These are phyloP conservation scores for Dillenia turbinata DNA, from an alignment of 164 flowering plant genomes.

Conservation along the genomic window DNA sequence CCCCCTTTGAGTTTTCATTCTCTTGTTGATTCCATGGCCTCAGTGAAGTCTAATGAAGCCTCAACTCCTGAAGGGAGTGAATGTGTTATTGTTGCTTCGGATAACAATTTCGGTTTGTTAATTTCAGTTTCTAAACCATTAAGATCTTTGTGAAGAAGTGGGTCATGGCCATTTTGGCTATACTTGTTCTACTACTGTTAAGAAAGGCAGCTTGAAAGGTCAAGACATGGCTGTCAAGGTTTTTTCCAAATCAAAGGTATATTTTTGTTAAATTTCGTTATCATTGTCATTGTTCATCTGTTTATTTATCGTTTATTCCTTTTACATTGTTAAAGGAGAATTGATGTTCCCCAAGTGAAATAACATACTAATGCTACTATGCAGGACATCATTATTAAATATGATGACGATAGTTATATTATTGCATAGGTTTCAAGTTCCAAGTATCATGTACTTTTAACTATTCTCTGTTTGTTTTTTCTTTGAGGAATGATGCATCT, in stretches of 20 bases:
- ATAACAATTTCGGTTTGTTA: slow-evolving; percentile 75
- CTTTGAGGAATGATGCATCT: not conserved
- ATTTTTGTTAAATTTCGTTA: slow-evolving; percentile 3
- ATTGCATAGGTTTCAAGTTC: too few species aligned
- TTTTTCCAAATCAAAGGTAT: slow-evolving; percentile 87
- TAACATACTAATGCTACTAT: too few species aligned
- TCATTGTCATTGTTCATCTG: not conserved
- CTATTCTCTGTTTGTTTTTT: not conserved
- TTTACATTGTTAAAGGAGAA: too few species aligned
- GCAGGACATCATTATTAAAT: too few species aligned
- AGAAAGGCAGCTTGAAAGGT: slow-evolving; percentile 85
- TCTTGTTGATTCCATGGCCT: slow-evolving; percentile 53
- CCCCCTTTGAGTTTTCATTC: not conserved
- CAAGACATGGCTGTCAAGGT: slow-evolving; percentile 92
- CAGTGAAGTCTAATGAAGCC: too few species aligned
- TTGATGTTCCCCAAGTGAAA: too few species aligned
- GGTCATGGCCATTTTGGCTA: slow-evolving; percentile 97
- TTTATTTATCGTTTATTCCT: not conserved
- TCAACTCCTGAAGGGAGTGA: slow-evolving; percentile 81
- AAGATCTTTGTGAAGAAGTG: slow-evolving; percentile 85
- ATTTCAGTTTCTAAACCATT: slow-evolving; percentile 59
- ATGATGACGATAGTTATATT: too few species aligned
- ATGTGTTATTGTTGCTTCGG: slow-evolving; percentile 50
- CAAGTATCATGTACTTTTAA: too few species aligned
- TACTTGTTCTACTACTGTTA: slow-evolving; percentile 75